phyloP scores from a whole-genome alignment of 2,329 filamentous ascomycete species.

The Aspergillus sp. region DNA sequence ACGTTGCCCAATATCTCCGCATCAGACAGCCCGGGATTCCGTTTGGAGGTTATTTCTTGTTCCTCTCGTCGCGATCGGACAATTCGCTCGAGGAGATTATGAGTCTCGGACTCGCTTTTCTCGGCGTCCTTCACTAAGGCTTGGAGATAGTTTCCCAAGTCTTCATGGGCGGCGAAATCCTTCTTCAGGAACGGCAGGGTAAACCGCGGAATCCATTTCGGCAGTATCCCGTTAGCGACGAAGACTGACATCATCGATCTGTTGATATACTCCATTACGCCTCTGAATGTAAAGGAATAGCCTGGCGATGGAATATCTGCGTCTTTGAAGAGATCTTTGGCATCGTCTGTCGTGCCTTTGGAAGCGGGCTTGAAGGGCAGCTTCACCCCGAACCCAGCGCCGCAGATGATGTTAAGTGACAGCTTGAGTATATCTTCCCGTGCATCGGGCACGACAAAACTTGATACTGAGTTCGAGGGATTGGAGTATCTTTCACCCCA shows the following conservation, averaged over 20 bases:
- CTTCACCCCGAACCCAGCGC: constrained; percentile 36
- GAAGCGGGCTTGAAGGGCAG: constrained; percentile 17
- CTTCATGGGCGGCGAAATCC: constrained; percentile 29
- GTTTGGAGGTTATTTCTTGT: neutral
- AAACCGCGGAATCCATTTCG: constrained; percentile 20
- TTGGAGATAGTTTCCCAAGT: constrained; percentile 20
- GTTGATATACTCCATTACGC: constrained; percentile 28
- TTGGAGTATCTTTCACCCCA: constrained; percentile 11
- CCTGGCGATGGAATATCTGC: constrained; percentile 16
- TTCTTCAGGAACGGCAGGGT: constrained; percentile 31
- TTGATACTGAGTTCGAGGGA: neutral
- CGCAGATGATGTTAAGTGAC: constrained; percentile 39
- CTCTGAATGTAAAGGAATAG: constrained; percentile 23
- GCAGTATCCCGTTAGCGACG: constrained; percentile 20
- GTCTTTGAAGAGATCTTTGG: constrained; percentile 24
- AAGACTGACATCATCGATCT: constrained; percentile 13
- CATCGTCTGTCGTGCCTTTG: constrained; percentile 10
- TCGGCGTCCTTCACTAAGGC: constrained; percentile 26
- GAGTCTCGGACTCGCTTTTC: neutral
- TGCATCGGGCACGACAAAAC: constrained; percentile 17
- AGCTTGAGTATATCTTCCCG: constrained; percentile 35
- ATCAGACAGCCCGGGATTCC: constrained; percentile 12
- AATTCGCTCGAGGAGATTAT: constrained; percentile 19
- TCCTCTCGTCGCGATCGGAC: constrained; percentile 1
- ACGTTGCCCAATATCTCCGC: constrained; percentile 52